phyloP scores from a whole-genome alignment of 1,139 yeast species.

The Kazachstania sp. region DNA sequence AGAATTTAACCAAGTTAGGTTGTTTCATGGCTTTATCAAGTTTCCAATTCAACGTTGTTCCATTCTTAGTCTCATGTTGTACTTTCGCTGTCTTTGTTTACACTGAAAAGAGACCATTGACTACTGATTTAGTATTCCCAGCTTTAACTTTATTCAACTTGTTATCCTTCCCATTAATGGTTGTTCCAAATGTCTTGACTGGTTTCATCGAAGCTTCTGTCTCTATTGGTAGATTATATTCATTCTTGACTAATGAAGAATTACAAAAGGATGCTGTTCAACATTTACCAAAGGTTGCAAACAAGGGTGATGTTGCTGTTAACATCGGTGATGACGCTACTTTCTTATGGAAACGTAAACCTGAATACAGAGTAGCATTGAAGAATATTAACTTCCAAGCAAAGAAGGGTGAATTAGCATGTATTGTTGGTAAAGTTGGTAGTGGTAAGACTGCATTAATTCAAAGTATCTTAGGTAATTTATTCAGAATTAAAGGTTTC shows the following conservation, averaged over 20 bases:
- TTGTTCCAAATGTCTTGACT: conserved; percentile 84
- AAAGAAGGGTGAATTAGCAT: conserved; percentile 70
- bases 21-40: conserved; percentile 61
- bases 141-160: conserved; percentile 82
- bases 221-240: conserved; percentile 66
- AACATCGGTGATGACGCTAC: conserved; percentile 58
- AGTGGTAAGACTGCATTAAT: conserved; percentile 84
- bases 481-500: conserved; percentile 68
- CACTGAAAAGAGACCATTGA: conserved; percentile 56
- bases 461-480: conserved; percentile 78
- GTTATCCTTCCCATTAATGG: conserved; percentile 86
- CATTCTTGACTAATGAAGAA: conserved; percentile 69
- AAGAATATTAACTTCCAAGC: conserved; percentile 61
- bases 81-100: conserved; percentile 80
- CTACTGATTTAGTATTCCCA: conserved; percentile 92
- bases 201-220: conserved; percentile 85
- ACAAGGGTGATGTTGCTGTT: conserved; percentile 63
- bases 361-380: conserved; percentile 70
- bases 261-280: conserved; percentile 72
- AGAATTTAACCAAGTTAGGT: conserved; percentile 70
- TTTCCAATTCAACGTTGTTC: conserved; percentile 82
- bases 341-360: conserved; percentile 80
- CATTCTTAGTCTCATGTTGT: conserved; percentile 82
- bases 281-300: conserved; percentile 44
- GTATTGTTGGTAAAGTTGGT: conserved; percentile 91